A percentile compares a stretch with the other conserved stretches of the same genome.
These are phyloP conservation scores for Seminavis robusta DNA, from an alignment of 108 stramenopile genomes.

Conservation along the genomic window DNA sequence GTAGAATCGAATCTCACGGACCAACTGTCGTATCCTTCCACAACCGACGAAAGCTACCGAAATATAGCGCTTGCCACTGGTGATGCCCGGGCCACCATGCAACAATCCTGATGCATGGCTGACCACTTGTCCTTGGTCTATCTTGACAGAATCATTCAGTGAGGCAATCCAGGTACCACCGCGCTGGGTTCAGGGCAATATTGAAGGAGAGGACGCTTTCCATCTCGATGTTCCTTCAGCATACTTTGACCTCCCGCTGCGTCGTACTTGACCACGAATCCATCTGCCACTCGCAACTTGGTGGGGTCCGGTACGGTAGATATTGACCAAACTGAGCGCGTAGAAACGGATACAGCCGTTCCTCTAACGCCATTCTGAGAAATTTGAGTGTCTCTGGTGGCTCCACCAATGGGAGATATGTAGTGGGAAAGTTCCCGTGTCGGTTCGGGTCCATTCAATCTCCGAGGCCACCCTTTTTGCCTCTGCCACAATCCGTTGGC, in stretches of 20 bases:
- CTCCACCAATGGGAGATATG: slow-evolving; percentile 53
- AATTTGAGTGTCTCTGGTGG: slow-evolving; percentile 42
- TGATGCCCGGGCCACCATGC: slow-evolving; percentile 70
- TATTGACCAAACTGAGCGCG: slow-evolving; percentile 33
- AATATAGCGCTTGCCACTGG: slow-evolving; percentile 60
- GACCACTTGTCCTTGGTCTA: slow-evolving; percentile 45
- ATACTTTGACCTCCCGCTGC: slow-evolving; percentile 52
- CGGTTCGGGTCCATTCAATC: slow-evolving; percentile 67
- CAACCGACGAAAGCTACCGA: slow-evolving; percentile 64
- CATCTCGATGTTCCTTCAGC: slow-evolving; percentile 79
- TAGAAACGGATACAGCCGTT: slow-evolving; percentile 48
- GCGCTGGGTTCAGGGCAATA: slow-evolving; percentile 70
- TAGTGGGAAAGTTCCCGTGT: slow-evolving; percentile 67
- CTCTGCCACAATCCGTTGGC: slow-evolving; percentile 40
- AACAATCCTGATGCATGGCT: slow-evolving; percentile 44
- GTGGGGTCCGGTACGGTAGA: slow-evolving; percentile 36
- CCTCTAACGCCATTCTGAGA: slow-evolving; percentile 27
- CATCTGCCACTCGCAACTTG: slow-evolving; percentile 62
- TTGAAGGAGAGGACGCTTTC: slow-evolving; percentile 70
- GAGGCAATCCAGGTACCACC: slow-evolving; percentile 77
- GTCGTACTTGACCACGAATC: slow-evolving; percentile 86
- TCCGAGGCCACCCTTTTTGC: slow-evolving; percentile 30
- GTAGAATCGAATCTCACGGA: slow-evolving; percentile 61
- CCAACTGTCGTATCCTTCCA: too few relatives aligned
- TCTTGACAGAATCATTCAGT: slow-evolving; percentile 29